These are phyloP conservation scores for Picea mariana DNA, from an alignment of 83 land plant species.

Conservation along the genomic window DNA sequence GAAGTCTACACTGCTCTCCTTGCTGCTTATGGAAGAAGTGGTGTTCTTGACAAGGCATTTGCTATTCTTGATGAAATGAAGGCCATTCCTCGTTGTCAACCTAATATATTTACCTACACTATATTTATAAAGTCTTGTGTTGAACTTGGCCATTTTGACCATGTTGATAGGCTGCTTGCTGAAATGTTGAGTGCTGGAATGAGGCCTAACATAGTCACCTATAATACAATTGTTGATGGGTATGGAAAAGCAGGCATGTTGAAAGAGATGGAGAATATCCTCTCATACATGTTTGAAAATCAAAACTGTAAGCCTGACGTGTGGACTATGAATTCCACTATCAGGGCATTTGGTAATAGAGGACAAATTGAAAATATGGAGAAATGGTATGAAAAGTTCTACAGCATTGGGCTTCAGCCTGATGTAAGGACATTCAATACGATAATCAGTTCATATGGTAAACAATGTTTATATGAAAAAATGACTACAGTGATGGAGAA, in stretches of 20 bases:
- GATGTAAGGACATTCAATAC: slow-evolving; percentile 84
- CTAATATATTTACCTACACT: slow-evolving; percentile 88
- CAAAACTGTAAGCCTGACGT: slow-evolving; percentile 70
- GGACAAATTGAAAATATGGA: slow-evolving; percentile 88
- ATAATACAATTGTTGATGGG: slow-evolving; percentile 76
- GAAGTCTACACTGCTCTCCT: slow-evolving; percentile 84
- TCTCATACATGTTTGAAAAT: slow-evolving; percentile 57
- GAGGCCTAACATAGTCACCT: slow-evolving; percentile 81
- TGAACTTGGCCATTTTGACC: slow-evolving; percentile 56
- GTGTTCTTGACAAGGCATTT: slow-evolving; percentile 68
- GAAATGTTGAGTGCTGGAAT: slow-evolving; percentile 66
- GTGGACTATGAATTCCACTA: slow-evolving; percentile 83
- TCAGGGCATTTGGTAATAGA: slow-evolving; percentile 67
- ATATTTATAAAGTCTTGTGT: slow-evolving; percentile 75
- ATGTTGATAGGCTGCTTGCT: slow-evolving; percentile 52
- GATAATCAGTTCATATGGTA: slow-evolving; percentile 84
- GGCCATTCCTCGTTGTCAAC: slow-evolving; percentile 61
- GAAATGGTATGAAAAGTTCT: slow-evolving; percentile 76
- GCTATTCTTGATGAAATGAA: slow-evolving; percentile 67
- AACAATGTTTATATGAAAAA: slow-evolving; percentile 67
- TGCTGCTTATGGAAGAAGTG: slow-evolving; percentile 67
- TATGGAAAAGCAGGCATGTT: slow-evolving; percentile 85
- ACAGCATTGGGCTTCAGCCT: slow-evolving; percentile 70
- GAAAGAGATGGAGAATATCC: slow-evolving; percentile 67
- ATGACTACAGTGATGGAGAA: slow-evolving; percentile 86